Evolutionary conservation across 345 rosid genomes (phyloP).

Genomic region (Boechera retrofracta): DNA sequence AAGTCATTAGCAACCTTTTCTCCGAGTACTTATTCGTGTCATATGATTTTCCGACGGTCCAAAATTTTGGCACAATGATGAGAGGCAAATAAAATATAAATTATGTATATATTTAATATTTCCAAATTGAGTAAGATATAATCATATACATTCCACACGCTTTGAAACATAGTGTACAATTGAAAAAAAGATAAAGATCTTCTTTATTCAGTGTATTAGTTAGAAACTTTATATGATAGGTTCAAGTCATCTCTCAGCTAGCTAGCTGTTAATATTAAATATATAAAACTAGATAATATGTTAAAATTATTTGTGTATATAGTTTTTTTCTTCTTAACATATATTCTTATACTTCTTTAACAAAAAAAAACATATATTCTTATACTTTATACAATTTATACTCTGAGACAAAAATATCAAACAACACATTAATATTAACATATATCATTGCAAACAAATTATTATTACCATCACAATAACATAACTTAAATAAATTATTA

Average conservation of each 20-base stretch:
- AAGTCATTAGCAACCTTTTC: conserved; percentile 27
- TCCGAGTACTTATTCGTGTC: conserved; percentile 2
- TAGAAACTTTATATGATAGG: not conserved
- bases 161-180: conserved; percentile 19
- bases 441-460: no score
- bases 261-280: no score
- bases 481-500: no score
- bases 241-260: not conserved
- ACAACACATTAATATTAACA: no score
- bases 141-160: conserved; percentile 25
- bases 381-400: no score
- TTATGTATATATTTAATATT: not conserved
- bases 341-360: no score
- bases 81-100: conserved; percentile 4
- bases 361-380: no score
- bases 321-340: no score
- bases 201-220: conserved; percentile 26
- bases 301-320: no score
- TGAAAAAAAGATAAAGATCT: conserved; percentile 6
- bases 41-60: conserved; percentile 9
- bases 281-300: no score
- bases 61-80: conserved; percentile 37
- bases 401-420: no score
- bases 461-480: no score
- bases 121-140: conserved; percentile 17